Conservation (phyloP, 495 filamentous ascomycete genomes). For the Hypoxylon rickii region DNA sequence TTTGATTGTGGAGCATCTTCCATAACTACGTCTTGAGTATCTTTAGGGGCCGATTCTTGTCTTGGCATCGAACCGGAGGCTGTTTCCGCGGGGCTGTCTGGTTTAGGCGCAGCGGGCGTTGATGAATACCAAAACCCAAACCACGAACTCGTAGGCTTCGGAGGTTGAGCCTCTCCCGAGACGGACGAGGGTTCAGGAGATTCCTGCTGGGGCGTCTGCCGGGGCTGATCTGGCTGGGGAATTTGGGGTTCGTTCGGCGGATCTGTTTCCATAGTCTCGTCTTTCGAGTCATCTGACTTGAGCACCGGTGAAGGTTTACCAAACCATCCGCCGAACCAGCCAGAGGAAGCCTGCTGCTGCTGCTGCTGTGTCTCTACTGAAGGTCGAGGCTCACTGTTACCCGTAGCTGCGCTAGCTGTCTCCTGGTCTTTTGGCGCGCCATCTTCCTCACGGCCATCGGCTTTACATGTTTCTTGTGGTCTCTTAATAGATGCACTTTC, state of each 20-base stretch:
- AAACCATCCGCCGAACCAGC: constrained; percentile 68
- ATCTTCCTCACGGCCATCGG: constrained; percentile 1
- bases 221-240: constrained; percentile 6
- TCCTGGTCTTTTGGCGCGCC: constrained; percentile 8
- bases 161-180: constrained; percentile 31
- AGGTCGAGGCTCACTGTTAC: constrained; percentile 10
- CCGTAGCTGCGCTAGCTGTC: constrained; percentile 1
- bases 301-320: constrained; percentile 42
- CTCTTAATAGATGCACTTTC: constrained; percentile 33
- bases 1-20: constrained; percentile 42
- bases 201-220: constrained; percentile 23
- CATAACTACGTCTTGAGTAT: constrained; percentile 43
- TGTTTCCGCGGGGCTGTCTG: constrained; percentile 30
- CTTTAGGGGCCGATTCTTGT: constrained; percentile 30
- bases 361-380: constrained; percentile 26
- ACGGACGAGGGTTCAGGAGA: constrained; percentile 20
- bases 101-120: constrained; percentile 14
- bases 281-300: constrained; percentile 25
- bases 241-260: constrained; percentile 25
- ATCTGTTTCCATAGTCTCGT: constrained; percentile 30
- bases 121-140: constrained; percentile 56
- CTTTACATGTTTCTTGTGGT: constrained; percentile 9
- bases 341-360: constrained; percentile 44
- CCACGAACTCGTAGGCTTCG: constrained; percentile 50
- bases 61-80: constrained; percentile 21